Evolutionary conservation across 495 filamentous ascomycete genomes (phyloP), one percentile per base, ranked within the genome.

Genomic region (Lasiosphaeria hispida): DNA sequence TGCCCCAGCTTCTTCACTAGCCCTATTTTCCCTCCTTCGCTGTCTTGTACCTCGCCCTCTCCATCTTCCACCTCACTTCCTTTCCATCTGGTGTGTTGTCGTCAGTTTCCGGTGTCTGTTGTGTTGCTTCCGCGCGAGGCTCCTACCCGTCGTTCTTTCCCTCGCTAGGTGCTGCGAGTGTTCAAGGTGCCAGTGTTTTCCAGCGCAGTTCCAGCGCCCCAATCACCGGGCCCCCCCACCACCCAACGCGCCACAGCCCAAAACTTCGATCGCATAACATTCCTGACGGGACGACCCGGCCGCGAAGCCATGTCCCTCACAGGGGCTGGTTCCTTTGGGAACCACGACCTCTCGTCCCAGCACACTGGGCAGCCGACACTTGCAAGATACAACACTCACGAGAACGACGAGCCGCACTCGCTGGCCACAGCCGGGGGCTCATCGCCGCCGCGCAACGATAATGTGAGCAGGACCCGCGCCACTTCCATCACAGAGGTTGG

Each of bases 261-360:
- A 10, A 10, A 50, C 18, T 19, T 33, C 36, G 18, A 10, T 53
- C 48, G 13, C 51, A 44, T 6, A 9, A 14, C 17, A 15, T 17
- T 43, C 41, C 41, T 57, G 45, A 42, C 45, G 49, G 39, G 39
- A 38, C 39, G 7, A 14, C 14, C 41, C 1, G 37, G 61, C 48
- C 34, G 40, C 13, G 18, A 30, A 14, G 42, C 55, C 15, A 79
- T 79, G 76, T 77, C 75, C 57, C 75, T 75, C 40, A 59, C 69
- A 40, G 75, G 74, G 58, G 62, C 61, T 38, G 60, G 63, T 64
- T 69, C 69, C 63, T 77, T 77, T 42, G 72, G 64, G 67, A 77
- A 72, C 63, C 74, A 77, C 59, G 75, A 79, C 59, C 70, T 60
- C 44, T 77, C 75, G n/a, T 68, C 73, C 10, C 74, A 77, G 55